Percentiles rank a stretch among this genome's conserved stretches.
phyloP scores from a whole-genome alignment of 1,284 basidiomycete genomes.

The Ganoderma resinaceum region DNA sequence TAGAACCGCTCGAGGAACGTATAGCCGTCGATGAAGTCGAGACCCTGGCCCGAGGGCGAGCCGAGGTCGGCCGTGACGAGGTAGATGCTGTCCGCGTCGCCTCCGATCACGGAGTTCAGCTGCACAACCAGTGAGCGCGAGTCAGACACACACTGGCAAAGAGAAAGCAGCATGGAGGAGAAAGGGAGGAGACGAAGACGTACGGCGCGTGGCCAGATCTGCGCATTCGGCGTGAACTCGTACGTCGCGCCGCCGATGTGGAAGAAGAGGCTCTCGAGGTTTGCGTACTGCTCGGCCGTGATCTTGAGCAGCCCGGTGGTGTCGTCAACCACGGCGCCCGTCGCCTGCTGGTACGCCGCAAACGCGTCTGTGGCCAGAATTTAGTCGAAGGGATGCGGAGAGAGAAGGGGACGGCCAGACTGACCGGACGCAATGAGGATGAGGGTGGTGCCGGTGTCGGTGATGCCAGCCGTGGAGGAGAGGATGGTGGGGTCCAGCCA shows the following conservation, averaged over 20 bases:
- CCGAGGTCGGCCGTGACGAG: conserved; percentile 38
- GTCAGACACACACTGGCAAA: no score
- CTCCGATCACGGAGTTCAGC: conserved; percentile 40
- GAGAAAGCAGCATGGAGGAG: neutral
- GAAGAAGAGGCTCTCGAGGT: conserved; percentile 38
- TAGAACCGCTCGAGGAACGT: conserved; percentile 40
- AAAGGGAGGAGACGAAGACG: conserved; percentile 7
- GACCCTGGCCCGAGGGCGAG: conserved; percentile 31
- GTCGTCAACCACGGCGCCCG: conserved; percentile 33
- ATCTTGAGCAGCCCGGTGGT: conserved; percentile 36
- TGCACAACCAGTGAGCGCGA: conserved; percentile 13
- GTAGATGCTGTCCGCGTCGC: conserved; percentile 34
- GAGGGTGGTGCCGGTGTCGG: conserved; percentile 40
- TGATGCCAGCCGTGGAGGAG: conserved; percentile 35
- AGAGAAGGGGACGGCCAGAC: neutral
- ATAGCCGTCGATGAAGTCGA: conserved; percentile 40
- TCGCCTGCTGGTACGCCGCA: conserved; percentile 30
- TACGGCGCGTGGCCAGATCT: conserved; percentile 37
- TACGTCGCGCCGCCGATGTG: conserved; percentile 34
- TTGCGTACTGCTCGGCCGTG: conserved; percentile 31
- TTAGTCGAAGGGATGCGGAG: no score
- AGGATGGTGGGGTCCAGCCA: conserved; percentile 33
- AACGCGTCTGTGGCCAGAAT: conserved; percentile 30
- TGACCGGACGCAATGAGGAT: conserved; percentile 46
- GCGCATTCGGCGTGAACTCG: conserved; percentile 38